Conservation (phyloP, 2,329 filamentous ascomycete species). For the Albifimbria verrucaria region DNA sequence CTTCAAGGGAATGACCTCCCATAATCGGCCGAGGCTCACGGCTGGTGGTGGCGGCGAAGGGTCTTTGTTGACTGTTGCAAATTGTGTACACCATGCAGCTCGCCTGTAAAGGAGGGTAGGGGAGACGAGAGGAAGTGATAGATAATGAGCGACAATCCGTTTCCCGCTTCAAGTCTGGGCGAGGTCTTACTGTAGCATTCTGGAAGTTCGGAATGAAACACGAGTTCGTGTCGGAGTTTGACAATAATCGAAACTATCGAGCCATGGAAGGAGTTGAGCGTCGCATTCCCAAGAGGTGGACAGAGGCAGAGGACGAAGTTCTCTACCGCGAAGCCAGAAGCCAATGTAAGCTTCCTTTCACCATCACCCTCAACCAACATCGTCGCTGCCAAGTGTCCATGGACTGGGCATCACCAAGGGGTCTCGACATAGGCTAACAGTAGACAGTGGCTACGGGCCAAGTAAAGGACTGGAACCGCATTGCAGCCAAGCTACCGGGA, state of each 20-base stretch:
- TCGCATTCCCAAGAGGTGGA: constrained; percentile 7
- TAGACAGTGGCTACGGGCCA: constrained; percentile 1
- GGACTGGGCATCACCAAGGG: neutral
- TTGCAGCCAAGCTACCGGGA: constrained; percentile 32
- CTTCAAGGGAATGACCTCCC: neutral
- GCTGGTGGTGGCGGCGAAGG: neutral
- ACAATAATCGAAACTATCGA: neutral
- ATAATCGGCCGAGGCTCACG: neutral
- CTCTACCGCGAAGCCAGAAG: constrained; percentile 7
- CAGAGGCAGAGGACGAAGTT: constrained; percentile 5
- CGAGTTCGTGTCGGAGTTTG: neutral
- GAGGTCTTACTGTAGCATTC: neutral
- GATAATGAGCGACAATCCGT: neutral
- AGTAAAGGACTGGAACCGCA: constrained; percentile 27
- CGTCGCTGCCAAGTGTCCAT: neutral
- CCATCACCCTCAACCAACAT: too few species aligned
- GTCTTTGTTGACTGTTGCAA: neutral
- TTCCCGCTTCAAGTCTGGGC: neutral
- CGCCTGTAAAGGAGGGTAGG: neutral
- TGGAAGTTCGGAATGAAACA: neutral
- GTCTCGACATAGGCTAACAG: neutral
- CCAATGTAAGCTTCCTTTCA: constrained; percentile 3
- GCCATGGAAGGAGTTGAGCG: constrained; percentile 1
- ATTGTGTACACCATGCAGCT: neutral
- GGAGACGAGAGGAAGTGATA: neutral